Conservation (phyloP, 2,329 filamentous ascomycete genomes). For the Colletotrichum chrysophilum region DNA sequence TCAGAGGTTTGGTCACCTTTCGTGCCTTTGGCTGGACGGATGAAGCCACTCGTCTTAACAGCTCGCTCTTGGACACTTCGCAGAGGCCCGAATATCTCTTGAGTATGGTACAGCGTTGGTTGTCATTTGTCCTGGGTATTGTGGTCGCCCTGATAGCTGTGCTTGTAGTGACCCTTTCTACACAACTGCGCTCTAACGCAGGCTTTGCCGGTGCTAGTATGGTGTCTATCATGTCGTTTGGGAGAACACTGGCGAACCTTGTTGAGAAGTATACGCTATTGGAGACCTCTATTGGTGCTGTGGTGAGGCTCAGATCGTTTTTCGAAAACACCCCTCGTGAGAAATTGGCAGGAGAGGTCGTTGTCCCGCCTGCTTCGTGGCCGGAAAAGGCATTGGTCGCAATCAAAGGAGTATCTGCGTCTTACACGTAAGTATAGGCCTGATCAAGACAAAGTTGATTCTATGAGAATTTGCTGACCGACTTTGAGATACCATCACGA, state of each 20-base stretch:
- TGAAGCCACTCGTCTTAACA: slow-evolving; percentile 43
- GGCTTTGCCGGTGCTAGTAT: slow-evolving; percentile 43
- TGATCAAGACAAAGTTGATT: not conserved
- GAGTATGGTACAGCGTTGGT: slow-evolving; percentile 62
- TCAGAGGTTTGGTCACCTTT: slow-evolving; percentile 59
- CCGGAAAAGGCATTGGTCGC: slow-evolving; percentile 35
- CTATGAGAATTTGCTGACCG: not conserved
- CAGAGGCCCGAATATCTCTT: slow-evolving; percentile 64
- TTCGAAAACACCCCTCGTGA: slow-evolving; percentile 27
- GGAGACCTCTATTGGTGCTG: slow-evolving; percentile 32
- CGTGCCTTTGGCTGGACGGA: slow-evolving; percentile 62
- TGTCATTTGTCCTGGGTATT: slow-evolving; percentile 54
- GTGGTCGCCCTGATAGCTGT: slow-evolving; percentile 53
- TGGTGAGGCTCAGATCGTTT: slow-evolving; percentile 31
- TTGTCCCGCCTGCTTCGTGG: slow-evolving; percentile 29
- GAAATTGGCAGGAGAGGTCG: slow-evolving; percentile 15
- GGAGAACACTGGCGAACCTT: slow-evolving; percentile 31
- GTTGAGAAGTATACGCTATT: slow-evolving; percentile 36
- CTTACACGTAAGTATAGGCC: slow-evolving; percentile 7
- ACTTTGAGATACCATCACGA: not conserved
- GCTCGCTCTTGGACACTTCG: slow-evolving; percentile 54
- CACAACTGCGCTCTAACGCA: slow-evolving; percentile 39
- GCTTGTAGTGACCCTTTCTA: slow-evolving; percentile 52
- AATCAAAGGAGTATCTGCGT: slow-evolving; percentile 27
- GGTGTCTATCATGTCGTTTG: slow-evolving; percentile 41